phyloP scores from a whole-genome alignment of 129 eudicot genomes.

The Flaveria bidentis region DNA sequence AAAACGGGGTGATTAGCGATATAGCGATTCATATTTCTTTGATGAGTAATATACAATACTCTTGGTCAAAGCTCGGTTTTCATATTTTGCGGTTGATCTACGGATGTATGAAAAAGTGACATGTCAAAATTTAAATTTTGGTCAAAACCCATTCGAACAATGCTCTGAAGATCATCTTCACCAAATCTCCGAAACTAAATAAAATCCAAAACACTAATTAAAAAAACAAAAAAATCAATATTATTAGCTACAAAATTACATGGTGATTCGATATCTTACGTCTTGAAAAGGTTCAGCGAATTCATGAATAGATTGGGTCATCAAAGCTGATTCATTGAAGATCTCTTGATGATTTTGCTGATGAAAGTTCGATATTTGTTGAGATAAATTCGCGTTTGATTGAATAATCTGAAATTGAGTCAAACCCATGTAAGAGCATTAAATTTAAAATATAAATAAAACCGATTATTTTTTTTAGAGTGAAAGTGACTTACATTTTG shows the following conservation, averaged over 20 bases:
- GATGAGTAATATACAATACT: conserved; percentile 44
- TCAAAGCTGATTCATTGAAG: conserved; percentile 39
- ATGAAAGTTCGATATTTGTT: conserved; percentile 19
- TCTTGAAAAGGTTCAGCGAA: conserved; percentile 53
- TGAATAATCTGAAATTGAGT: conserved; percentile 47
- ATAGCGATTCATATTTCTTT: not conserved
- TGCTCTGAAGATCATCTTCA: conserved; percentile 85
- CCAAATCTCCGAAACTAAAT: conserved; percentile 52
- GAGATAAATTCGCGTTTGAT: conserved; percentile 41
- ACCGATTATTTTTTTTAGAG: not conserved
- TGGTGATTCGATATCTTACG: conserved; percentile 33
- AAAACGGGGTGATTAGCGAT: conserved; percentile 34
- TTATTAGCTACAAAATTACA: not conserved
- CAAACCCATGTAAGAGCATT: too few relatives aligned
- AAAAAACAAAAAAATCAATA: too few relatives aligned
- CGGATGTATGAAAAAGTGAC: conserved; percentile 21
- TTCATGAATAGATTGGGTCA: conserved; percentile 46
- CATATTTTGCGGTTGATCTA: conserved; percentile 53
- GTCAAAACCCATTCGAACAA: conserved; percentile 74
- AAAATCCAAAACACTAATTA: too few relatives aligned
- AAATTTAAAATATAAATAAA: not conserved
- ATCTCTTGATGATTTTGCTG: conserved; percentile 29
- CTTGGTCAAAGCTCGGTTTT: conserved; percentile 58
- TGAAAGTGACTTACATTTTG: conserved; percentile 52
- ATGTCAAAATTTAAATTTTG: conserved; percentile 39